A percentile compares a stretch with the other conserved stretches of the same genome.
Evolutionary conservation across 176 grass and related monocot species (phyloP).

Genomic region (Avena sativa): DNA sequence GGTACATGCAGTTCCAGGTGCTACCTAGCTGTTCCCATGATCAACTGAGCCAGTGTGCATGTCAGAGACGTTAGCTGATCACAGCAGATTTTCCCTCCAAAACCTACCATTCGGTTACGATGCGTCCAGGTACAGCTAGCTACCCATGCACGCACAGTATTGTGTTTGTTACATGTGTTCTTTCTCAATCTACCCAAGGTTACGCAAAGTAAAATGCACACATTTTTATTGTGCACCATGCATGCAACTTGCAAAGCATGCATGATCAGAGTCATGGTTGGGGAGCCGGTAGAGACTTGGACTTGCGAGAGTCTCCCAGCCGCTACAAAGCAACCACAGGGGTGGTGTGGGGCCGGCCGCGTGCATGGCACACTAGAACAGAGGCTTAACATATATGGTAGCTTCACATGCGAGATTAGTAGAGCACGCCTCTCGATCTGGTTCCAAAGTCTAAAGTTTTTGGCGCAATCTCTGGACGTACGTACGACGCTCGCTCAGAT

Average conservation of each 20-base stretch:
- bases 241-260: background rate
- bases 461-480: background rate
- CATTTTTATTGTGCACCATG: background rate
- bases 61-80: background rate
- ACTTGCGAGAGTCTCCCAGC: background rate
- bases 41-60: background rate
- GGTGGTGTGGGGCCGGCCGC: background rate
- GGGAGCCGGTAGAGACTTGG: background rate
- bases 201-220: too few relatives aligned
- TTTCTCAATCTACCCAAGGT: too few relatives aligned
- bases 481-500: background rate
- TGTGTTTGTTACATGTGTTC: too few relatives aligned
- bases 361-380: background rate
- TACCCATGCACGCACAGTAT: background rate
- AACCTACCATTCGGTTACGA: background rate
- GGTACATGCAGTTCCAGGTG: background rate
- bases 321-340: background rate
- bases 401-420: slow-evolving; percentile 3
- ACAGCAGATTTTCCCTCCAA: background rate
- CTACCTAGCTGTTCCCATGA: slow-evolving; percentile 10
- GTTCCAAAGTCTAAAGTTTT: background rate
- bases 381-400: background rate
- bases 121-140: background rate
- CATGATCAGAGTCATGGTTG: too few relatives aligned
- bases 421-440: background rate